These are phyloP conservation scores for Elsinoe perseae DNA, from an alignment of 2,329 filamentous ascomycete genomes.

Conservation along the genomic window DNA sequence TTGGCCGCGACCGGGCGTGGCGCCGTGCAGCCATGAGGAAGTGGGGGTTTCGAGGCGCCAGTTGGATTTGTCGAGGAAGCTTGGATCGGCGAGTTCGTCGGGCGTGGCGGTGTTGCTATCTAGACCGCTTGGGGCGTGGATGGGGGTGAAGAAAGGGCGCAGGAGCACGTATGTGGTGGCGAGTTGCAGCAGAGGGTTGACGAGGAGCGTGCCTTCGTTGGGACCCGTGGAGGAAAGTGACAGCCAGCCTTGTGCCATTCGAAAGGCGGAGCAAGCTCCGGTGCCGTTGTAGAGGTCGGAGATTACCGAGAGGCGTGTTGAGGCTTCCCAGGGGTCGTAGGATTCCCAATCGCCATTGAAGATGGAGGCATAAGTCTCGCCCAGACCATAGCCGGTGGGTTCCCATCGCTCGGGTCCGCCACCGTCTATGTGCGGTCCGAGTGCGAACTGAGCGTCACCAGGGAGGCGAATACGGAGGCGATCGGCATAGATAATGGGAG, in stretches of 20 bases:
- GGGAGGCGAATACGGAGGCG: slow-evolving; percentile 48
- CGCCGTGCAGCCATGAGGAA: slow-evolving; percentile 60
- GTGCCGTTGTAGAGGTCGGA: slow-evolving; percentile 73
- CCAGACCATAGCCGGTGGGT: slow-evolving; percentile 53
- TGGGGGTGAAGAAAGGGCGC: slow-evolving; percentile 68
- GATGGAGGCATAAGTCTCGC: slow-evolving; percentile 64
- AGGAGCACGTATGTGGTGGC: slow-evolving; percentile 75
- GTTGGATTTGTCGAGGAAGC: slow-evolving; percentile 47
- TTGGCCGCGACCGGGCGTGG: slow-evolving; percentile 59
- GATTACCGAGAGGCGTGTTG: slow-evolving; percentile 57
- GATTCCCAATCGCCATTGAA: slow-evolving; percentile 69
- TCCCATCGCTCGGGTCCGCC: slow-evolving; percentile 46
- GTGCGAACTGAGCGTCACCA: slow-evolving; percentile 44
- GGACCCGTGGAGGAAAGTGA: slow-evolving; percentile 66
- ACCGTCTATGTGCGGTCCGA: slow-evolving; percentile 52
- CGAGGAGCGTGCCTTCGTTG: slow-evolving; percentile 68
- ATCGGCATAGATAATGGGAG: slow-evolving; percentile 44
- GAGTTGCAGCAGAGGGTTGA: slow-evolving; percentile 69
- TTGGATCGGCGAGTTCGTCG: slow-evolving; percentile 7
- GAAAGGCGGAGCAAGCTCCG: slow-evolving; percentile 75
- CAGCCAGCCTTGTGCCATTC: slow-evolving; percentile 87
- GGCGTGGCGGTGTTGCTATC: neutral
- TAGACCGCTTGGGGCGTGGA: slow-evolving; percentile 20
- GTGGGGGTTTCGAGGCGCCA: slow-evolving; percentile 52
- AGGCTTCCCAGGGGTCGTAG: slow-evolving; percentile 76